Conservation (phyloP, 306 rosid species). For the Prinsepia uniflora region DNA sequence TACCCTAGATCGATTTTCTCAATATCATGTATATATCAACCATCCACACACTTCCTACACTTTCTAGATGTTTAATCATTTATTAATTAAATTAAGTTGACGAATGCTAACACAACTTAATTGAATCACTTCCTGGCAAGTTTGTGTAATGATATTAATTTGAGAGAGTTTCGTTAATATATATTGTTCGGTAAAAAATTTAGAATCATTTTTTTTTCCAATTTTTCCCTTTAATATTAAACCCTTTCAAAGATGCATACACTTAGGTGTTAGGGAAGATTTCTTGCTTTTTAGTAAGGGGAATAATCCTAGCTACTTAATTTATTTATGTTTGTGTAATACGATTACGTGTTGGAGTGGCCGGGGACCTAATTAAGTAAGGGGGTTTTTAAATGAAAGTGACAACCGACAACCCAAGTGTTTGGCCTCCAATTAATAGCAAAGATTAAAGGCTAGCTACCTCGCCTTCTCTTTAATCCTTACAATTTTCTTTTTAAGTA, state of each 20-base stretch:
- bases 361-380: conserved; percentile 25
- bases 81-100: not conserved
- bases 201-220: conserved; percentile 33
- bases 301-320: conserved; percentile 50
- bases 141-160: no score
- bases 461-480: conserved; percentile 14
- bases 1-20: conserved; percentile 17
- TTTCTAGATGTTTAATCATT: conserved; percentile 29
- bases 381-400: conserved; percentile 31
- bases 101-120: no score
- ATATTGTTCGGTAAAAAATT: not conserved
- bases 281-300: conserved; percentile 51
- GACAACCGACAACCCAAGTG: conserved; percentile 44
- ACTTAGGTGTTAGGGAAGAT: conserved; percentile 57
- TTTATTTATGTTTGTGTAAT: conserved; percentile 25
- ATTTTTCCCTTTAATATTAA: conserved; percentile 19
- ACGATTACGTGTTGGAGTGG: conserved; percentile 3
- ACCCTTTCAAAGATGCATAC: conserved; percentile 39
- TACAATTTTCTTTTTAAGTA: conserved; percentile 15
- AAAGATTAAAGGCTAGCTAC: conserved; percentile 15
- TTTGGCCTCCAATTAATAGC: conserved; percentile 37
- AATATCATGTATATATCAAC: not conserved
- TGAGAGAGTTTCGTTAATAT: no score
- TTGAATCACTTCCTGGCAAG: no score
- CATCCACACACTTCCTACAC: conserved; percentile 46